phyloP scores from a whole-genome alignment of 192 early-diverging fungal species.

The Umbelopsis sp. region DNA sequence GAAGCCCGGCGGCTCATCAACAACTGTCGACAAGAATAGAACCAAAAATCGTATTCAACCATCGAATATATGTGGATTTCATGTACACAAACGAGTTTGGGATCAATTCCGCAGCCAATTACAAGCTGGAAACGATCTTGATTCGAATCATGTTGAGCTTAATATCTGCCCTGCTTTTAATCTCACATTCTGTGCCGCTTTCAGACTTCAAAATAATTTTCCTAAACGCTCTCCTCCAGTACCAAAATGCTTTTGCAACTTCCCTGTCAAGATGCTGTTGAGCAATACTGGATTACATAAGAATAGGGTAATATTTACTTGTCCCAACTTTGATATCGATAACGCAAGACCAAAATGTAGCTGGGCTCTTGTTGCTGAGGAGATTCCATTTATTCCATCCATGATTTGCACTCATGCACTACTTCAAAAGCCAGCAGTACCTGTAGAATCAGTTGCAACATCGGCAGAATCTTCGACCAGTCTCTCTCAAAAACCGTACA shows the following conservation, averaged over 20 bases:
- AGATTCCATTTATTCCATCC: background rate
- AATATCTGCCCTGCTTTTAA: constrained; percentile 6
- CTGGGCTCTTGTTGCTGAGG: background rate
- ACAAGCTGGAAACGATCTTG: background rate
- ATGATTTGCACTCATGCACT: background rate
- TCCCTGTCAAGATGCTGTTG: background rate
- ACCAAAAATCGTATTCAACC: background rate
- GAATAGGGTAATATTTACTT: background rate
- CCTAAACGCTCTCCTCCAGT: background rate
- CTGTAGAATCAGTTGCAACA: background rate
- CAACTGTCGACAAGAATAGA: background rate
- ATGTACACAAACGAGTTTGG: constrained; percentile 19
- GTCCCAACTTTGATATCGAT: background rate
- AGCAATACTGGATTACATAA: background rate
- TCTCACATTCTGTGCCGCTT: constrained; percentile 16
- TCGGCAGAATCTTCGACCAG: background rate
- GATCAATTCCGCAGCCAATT: background rate
- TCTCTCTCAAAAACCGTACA: background rate
- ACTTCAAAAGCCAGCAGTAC: background rate
- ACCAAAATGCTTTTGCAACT: constrained; percentile 21
- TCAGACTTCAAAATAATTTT: background rate
- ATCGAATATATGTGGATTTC: constrained; percentile 17
- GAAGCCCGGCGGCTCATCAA: background rate
- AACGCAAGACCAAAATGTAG: background rate
- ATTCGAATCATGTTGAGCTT: background rate